These are phyloP conservation scores for Sporisorium sorghi DNA, from an alignment of 1,284 basidiomycete genomes.

Conservation along the genomic window DNA sequence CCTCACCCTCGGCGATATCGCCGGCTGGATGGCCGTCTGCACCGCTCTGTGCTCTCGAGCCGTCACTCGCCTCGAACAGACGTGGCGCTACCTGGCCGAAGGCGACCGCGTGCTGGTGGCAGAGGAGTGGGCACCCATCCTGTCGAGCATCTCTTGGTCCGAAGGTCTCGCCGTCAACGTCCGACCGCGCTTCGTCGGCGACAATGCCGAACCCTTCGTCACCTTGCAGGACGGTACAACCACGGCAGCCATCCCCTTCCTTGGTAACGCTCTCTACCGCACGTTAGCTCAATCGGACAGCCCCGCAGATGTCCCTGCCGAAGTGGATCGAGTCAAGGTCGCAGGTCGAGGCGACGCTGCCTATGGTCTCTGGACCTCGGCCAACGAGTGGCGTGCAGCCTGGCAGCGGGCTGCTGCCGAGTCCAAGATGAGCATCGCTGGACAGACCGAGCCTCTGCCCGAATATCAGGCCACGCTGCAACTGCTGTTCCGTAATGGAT, in stretches of 20 bases:
- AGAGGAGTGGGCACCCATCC: constrained; percentile 55
- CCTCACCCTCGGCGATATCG: constrained; percentile 52
- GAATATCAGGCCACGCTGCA: constrained; percentile 53
- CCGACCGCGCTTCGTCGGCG: constrained; percentile 36
- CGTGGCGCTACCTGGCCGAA: constrained; percentile 63
- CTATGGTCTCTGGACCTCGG: constrained; percentile 9
- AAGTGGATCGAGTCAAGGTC: constrained; percentile 8
- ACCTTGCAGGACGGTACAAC: constrained; percentile 15
- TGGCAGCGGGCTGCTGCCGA: constrained; percentile 29
- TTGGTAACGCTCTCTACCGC: constrained; percentile 51
- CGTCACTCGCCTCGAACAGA: constrained; percentile 58
- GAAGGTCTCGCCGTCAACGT: constrained; percentile 49
- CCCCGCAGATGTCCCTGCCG: background rate
- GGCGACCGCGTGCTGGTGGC: constrained; percentile 55
- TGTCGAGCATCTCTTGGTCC: constrained; percentile 62
- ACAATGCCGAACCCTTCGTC: constrained; percentile 21
- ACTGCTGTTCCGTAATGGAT: constrained; percentile 36
- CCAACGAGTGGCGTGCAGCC: constrained; percentile 28
- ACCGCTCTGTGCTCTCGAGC: constrained; percentile 66
- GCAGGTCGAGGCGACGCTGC: constrained; percentile 25
- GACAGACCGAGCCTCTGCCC: constrained; percentile 31
- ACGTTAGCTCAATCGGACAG: constrained; percentile 12
- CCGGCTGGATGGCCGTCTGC: constrained; percentile 64
- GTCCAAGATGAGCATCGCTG: constrained; percentile 8
- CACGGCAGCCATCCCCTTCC: constrained; percentile 41